Percentiles rank a stretch among this genome's conserved stretches.
Conservation (phyloP, 2,329 filamentous ascomycete genomes). For the Stagonosporopsis rhizophila region DNA sequence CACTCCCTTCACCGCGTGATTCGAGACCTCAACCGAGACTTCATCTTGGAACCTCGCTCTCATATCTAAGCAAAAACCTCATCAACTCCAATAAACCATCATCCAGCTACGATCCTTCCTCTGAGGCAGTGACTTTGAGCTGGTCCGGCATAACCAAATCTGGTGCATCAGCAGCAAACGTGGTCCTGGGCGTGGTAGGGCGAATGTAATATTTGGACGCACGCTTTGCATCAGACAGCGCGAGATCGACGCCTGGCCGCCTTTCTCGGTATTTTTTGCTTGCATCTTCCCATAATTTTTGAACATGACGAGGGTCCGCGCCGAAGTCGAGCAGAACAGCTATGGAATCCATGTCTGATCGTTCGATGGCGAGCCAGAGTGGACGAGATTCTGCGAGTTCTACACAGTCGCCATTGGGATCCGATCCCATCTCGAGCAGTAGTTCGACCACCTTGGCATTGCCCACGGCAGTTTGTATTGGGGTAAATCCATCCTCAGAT, state of each 20-base stretch:
- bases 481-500: neutral
- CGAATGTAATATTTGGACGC: neutral
- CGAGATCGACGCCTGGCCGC: neutral
- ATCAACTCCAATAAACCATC: no score
- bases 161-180: neutral
- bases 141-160: neutral
- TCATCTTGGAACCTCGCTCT: no score
- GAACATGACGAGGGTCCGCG: neutral
- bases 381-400: no score
- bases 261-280: neutral
- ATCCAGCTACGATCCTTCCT: no score
- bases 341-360: no score
- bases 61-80: no score
- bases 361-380: neutral
- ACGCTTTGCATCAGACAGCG: neutral
- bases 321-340: neutral
- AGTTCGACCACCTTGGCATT: neutral
- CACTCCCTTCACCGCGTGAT: no score
- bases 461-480: neutral
- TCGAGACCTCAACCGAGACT: no score
- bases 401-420: neutral
- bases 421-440: neutral
- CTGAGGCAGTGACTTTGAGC: no score
- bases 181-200: neutral
- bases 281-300: neutral